These are phyloP conservation scores for Ophiostoma himal-ulmi DNA, from an alignment of 2,329 filamentous ascomycete species.

Conservation along the genomic window DNA sequence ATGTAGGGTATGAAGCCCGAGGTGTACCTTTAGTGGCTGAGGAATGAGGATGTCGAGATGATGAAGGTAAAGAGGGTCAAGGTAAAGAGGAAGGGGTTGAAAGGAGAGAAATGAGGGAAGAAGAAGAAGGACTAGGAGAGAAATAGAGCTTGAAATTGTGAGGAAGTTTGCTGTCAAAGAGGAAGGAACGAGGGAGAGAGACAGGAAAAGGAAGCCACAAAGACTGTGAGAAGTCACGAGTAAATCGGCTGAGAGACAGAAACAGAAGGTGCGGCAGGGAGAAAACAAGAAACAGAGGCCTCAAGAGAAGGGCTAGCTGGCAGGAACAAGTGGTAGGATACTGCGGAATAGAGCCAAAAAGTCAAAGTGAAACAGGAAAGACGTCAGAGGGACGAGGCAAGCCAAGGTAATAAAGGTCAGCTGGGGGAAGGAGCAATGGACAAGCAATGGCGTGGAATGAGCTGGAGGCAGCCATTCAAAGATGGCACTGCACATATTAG, in stretches of 20 bases:
- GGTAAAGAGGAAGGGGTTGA: background rate
- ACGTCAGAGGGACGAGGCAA: background rate
- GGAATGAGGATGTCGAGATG: background rate
- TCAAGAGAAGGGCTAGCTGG: background rate
- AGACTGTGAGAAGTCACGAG: background rate
- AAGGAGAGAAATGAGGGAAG: background rate
- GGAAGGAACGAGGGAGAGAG: background rate
- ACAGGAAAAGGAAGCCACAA: background rate
- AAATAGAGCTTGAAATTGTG: background rate
- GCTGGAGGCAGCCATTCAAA: background rate
- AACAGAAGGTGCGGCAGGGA: conserved; percentile 16
- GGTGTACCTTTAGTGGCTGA: background rate
- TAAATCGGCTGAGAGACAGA: background rate
- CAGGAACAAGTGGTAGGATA: background rate
- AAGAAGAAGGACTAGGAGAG: background rate
- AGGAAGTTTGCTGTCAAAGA: background rate
- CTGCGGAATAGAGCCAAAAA: background rate
- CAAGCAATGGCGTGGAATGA: background rate
- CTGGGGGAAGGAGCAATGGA: conserved; percentile 9
- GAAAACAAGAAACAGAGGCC: background rate
- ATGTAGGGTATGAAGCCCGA: background rate
- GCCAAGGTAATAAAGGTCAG: background rate
- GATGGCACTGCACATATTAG: background rate
- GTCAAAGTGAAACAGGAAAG: background rate
- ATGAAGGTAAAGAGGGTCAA: background rate